Conservation (phyloP, 2,329 filamentous ascomycete genomes). For the Elsinoe perseae region DNA sequence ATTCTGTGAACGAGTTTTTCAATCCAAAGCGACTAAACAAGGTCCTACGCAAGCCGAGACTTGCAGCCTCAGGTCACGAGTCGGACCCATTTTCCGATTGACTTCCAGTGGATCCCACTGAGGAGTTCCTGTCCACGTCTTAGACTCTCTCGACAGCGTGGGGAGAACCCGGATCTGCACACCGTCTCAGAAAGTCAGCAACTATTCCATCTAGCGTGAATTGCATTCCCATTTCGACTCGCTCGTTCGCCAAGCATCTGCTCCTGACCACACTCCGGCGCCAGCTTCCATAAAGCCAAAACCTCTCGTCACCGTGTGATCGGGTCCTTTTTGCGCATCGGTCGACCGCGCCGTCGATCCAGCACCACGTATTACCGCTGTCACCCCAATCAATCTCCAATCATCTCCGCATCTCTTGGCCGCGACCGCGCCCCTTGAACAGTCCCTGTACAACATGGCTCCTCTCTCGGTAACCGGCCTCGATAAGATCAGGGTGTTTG, state of each 20-base stretch:
- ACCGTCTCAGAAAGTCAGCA: not conserved
- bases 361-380: not conserved
- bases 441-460: conserved; percentile 1
- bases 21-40: not conserved
- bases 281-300: conserved; percentile 6
- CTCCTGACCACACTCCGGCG: not conserved
- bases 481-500: conserved; percentile 12
- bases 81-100: conserved; percentile 10
- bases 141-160: not conserved
- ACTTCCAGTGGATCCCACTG: not conserved
- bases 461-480: conserved; percentile 13
- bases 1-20: not conserved
- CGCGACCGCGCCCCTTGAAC: not conserved
- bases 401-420: conserved; percentile 10
- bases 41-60: conserved; percentile 6
- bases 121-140: not conserved
- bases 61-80: conserved; percentile 8
- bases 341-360: conserved; percentile 7
- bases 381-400: not conserved
- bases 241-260: not conserved
- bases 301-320: conserved; percentile 10
- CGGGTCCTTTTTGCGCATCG: conserved; percentile 6
- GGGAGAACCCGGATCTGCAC: conserved; percentile 13
- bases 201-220: not conserved
- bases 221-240: not conserved